These are phyloP conservation scores for Hyphodiscus sp. DNA, from an alignment of 2,329 filamentous ascomycete species.

Conservation along the genomic window DNA sequence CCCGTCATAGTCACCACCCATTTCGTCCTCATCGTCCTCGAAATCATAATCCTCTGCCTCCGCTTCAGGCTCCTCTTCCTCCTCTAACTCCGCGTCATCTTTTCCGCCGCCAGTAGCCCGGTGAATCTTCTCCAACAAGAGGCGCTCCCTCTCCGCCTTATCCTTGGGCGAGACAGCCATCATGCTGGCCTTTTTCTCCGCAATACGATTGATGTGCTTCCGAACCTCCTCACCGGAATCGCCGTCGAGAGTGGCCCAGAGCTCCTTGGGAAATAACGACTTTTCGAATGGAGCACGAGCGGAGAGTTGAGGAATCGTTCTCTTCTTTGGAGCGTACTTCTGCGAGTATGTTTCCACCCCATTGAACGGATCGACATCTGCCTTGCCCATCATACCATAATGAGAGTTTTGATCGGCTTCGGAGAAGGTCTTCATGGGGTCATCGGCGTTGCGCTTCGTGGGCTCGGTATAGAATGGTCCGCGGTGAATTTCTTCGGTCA, in stretches of 20 bases:
- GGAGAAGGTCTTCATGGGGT: slow-evolving; percentile 35
- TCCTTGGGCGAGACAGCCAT: slow-evolving; percentile 7
- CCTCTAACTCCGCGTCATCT: slow-evolving; percentile 32
- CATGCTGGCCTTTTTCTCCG: slow-evolving; percentile 29
- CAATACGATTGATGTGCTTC: slow-evolving; percentile 20
- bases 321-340: slow-evolving; percentile 49
- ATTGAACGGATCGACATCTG: slow-evolving; percentile 53
- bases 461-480: slow-evolving; percentile 47
- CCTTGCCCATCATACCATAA: slow-evolving; percentile 27
- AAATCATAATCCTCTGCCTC: slow-evolving; percentile 36
- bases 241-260: slow-evolving; percentile 47
- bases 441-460: slow-evolving; percentile 29
- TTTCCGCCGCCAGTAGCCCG: slow-evolving; percentile 18
- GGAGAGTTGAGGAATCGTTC: slow-evolving; percentile 47
- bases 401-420: slow-evolving; percentile 32
- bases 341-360: slow-evolving; percentile 55
- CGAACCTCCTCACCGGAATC: slow-evolving; percentile 20
- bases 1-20: slow-evolving; percentile 56
- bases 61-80: slow-evolving; percentile 34
- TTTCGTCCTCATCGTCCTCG: slow-evolving; percentile 53
- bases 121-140: slow-evolving; percentile 25
- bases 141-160: slow-evolving; percentile 8
- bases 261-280: slow-evolving; percentile 51
- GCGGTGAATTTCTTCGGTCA: slow-evolving; percentile 50
- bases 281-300: slow-evolving; percentile 46